Conservation (phyloP, 2,329 filamentous ascomycete genomes). For the Aspergillus sp. region DNA sequence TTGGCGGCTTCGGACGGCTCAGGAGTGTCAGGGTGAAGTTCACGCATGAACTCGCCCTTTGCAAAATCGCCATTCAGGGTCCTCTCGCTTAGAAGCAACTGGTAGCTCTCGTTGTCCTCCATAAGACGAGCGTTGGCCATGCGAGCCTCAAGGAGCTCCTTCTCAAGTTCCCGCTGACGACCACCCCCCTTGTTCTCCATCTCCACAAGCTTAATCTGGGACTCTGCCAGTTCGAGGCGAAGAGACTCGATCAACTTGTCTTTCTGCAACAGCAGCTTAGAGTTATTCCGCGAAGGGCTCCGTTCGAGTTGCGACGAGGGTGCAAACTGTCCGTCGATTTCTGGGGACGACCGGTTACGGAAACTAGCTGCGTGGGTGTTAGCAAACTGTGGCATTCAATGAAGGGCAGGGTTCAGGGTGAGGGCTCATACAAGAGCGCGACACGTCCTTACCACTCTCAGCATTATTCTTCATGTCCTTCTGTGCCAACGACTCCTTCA, state of each 20-base stretch:
- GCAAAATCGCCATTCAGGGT: constrained; percentile 90
- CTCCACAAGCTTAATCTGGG: constrained; percentile 91
- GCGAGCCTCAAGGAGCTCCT: constrained; percentile 79
- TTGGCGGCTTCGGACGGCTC: constrained; percentile 40
- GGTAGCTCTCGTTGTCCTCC: constrained; percentile 98
- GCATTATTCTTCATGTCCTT: constrained; percentile 53
- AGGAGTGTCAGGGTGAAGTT: constrained; percentile 30
- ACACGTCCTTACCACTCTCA: constrained; percentile 46
- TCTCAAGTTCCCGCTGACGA: constrained; percentile 81
- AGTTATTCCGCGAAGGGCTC: constrained; percentile 83
- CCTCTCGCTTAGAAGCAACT: constrained; percentile 87
- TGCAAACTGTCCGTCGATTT: constrained; percentile 75
- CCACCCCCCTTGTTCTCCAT: constrained; percentile 89
- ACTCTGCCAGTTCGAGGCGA: constrained; percentile 84
- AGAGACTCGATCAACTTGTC: constrained; percentile 93
- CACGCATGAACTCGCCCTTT: constrained; percentile 70
- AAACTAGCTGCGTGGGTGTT: constrained; percentile 32
- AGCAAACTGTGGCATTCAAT: constrained; percentile 8
- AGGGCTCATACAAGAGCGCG: constrained; percentile 44
- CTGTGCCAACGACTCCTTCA: constrained; percentile 83
- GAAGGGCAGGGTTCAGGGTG: background rate
- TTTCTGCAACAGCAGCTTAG: constrained; percentile 85
- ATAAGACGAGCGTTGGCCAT: constrained; percentile 94
- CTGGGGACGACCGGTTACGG: constrained; percentile 51
- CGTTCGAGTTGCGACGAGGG: constrained; percentile 76